Conservation (phyloP, 805 yeast species). For the Schwanniomyces vanrijiae region DNA sequence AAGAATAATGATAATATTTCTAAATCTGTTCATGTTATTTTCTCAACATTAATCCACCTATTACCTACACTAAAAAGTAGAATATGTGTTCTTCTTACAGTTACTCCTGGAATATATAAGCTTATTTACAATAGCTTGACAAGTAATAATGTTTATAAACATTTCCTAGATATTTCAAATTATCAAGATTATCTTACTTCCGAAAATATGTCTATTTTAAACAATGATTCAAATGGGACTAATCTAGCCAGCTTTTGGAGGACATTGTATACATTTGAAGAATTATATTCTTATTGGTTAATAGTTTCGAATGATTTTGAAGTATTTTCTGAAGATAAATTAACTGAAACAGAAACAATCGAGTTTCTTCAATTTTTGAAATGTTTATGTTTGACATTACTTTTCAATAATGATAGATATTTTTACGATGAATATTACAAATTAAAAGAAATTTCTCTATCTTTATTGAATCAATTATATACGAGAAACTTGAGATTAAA, state of each 20-base stretch:
- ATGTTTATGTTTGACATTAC: constrained; percentile 47
- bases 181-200: constrained; percentile 12
- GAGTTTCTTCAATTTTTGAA: constrained; percentile 50
- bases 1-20: constrained; percentile 4
- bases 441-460: constrained; percentile 40
- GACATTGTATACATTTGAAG: constrained; percentile 51
- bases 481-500: constrained; percentile 62
- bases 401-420: constrained; percentile 33
- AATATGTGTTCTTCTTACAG: constrained; percentile 40
- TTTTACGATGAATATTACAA: constrained; percentile 2
- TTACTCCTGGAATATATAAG: constrained; percentile 39
- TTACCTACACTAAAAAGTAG: constrained; percentile 36
- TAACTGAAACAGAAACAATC: constrained; percentile 37
- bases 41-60: constrained; percentile 33
- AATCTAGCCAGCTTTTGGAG: constrained; percentile 27
- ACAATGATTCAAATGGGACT: constrained; percentile 1
- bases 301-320: constrained; percentile 68
- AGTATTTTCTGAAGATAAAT: constrained; percentile 43
- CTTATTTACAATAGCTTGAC: constrained; percentile 29
- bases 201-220: constrained; percentile 8
- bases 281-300: constrained; percentile 65
- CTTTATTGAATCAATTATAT: constrained; percentile 63
- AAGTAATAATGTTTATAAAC: constrained; percentile 6
- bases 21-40: constrained; percentile 14
- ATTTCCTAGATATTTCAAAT: not conserved